These are phyloP conservation scores for Collybia sordida DNA, from an alignment of 768 basidiomycete species.

Conservation along the genomic window DNA sequence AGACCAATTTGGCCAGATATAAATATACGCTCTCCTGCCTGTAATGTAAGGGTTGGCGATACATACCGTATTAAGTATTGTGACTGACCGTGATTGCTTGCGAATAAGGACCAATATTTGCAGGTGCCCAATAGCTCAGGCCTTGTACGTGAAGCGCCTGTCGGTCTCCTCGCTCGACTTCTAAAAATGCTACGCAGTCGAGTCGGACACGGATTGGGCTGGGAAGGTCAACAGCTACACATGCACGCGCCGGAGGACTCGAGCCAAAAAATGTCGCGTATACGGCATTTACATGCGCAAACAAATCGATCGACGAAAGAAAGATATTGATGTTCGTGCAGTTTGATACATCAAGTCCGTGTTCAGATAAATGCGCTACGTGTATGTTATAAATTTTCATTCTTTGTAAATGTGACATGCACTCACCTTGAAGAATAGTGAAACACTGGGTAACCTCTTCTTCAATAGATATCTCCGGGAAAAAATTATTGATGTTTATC, in stretches of 20 bases:
- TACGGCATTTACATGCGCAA: constrained; percentile 71
- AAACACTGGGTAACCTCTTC: constrained; percentile 78
- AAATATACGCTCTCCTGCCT: constrained; percentile 80
- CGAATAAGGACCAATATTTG: constrained; percentile 98
- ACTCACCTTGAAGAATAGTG: constrained; percentile 55
- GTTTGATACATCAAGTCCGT: constrained; percentile 53
- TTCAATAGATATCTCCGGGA: constrained; percentile 47
- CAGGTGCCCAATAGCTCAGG: constrained; percentile 98
- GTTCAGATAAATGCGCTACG: constrained; percentile 51
- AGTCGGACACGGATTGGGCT: constrained; percentile 55
- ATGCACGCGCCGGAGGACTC: constrained; percentile 94
- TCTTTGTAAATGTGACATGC: neutral
- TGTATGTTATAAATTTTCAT: neutral
- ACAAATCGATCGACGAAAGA: constrained; percentile 80
- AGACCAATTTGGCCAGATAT: constrained; percentile 96
- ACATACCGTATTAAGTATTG: constrained; percentile 1
- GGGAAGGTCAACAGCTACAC: constrained; percentile 79
- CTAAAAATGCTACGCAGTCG: constrained; percentile 78
- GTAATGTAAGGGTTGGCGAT: neutral
- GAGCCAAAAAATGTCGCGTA: constrained; percentile 85
- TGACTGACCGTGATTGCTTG: constrained; percentile 79
- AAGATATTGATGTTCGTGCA: constrained; percentile 80
- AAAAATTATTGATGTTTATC: constrained; percentile 8
- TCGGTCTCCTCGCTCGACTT: constrained; percentile 40
- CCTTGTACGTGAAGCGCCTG: constrained; percentile 92